Evolutionary conservation across 257 asterid species (phyloP).

Genomic region (Solanum appendiculatum): DNA sequence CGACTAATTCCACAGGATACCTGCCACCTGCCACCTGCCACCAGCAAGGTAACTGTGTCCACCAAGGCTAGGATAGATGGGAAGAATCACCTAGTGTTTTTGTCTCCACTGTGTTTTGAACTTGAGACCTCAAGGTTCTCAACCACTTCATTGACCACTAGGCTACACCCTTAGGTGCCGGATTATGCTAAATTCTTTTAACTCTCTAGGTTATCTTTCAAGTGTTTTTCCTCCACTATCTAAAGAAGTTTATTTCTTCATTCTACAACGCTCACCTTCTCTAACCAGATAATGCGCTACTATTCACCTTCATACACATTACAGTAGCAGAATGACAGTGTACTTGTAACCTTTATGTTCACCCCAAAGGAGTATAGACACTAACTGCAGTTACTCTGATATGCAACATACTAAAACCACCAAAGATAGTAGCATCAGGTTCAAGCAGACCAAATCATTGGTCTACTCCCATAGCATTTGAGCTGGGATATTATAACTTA

Average conservation of each 20-base stretch:
- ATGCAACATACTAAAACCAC: not conserved
- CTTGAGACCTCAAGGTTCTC: no score
- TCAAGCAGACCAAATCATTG: not conserved
- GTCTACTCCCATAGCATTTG: not conserved
- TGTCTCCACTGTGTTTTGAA: no score
- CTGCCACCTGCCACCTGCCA: no score
- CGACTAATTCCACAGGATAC: no score
- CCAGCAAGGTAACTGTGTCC: no score
- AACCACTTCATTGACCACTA: no score
- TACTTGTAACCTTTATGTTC: not conserved
- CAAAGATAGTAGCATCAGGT: not conserved
- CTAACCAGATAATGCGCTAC: not conserved
- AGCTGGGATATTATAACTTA: not conserved
- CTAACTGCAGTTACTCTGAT: not conserved
- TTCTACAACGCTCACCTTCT: not conserved
- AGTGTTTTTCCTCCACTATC: not conserved
- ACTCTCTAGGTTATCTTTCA: not conserved
- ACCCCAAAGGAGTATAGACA: not conserved
- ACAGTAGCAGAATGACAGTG: not conserved
- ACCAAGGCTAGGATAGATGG: no score
- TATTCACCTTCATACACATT: not conserved
- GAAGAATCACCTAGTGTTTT: no score
- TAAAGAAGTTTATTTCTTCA: not conserved
- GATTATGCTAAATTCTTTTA: not conserved
- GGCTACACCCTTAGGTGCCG: no score